Evolutionary conservation across 495 filamentous ascomycete genomes (phyloP), one percentile per base, ranked within the genome.

Genomic region (Achaetomiella virescens): DNA sequence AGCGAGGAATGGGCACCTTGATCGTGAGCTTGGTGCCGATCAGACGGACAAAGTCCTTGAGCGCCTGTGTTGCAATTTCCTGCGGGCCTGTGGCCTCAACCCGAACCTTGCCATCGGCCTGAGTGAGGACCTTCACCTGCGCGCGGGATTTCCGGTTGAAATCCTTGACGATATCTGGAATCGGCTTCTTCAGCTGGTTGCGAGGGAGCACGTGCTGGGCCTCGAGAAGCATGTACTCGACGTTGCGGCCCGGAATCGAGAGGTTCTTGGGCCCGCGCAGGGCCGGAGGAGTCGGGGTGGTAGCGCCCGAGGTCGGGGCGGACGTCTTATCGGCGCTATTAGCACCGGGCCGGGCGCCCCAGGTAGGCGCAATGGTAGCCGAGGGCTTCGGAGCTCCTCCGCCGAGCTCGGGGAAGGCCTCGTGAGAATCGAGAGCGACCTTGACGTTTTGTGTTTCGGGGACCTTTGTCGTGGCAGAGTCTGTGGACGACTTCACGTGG

Each of bases 111-210:
- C 85, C 87, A 55, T 80, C 80, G 35, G 82, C 76, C n/a, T 80
- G 79, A 38, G 82, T 73, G 48, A 80, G 82, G 76, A 90, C 83
- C 55, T 88, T 84, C 50, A 98, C 81, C 55, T 82, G 88, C 42
- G 90, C 90, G 66, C 89, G 87, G n/a, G 88, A 91, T 58, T 84
- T 83, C 64, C 85, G 85, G 65, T 91, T 95, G 67, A 97, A 86
- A 58, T 95, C 89, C 61, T 87, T 85, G 53, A 96, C 67, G 41
- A 93, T 85, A 54, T 97, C 92, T 11, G 79, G 72, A 2, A 95
- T 71, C 18, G 89, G 87, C 54, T 88, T 85, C 80, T 89, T 95
- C 66, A 95, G 71, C 61, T 95, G 83, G 44, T 79, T 78, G 18
- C 86, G 78, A 20, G 84, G 82, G 29, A 87, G 79, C 62, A 95